Evolutionary conservation across 1,139 yeast genomes (phyloP).

Genomic region (Nakaseomyces kungkrabaensis): DNA sequence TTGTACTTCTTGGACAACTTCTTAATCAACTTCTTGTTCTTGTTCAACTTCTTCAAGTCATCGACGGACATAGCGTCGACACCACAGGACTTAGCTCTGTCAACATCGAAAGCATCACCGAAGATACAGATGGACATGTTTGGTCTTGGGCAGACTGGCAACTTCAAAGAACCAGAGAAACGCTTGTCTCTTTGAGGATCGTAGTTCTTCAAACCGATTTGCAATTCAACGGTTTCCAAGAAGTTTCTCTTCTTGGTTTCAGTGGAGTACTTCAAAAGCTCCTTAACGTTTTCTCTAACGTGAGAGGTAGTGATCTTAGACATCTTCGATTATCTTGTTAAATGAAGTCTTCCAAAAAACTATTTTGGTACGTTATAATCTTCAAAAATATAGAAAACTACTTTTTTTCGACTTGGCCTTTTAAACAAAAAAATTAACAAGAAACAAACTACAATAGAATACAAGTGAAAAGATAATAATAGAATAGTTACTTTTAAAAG

Average conservation of each 20-base stretch:
- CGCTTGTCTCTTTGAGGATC: constrained; percentile 99
- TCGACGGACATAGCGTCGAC: constrained; percentile 99
- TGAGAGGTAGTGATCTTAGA: constrained; percentile 88
- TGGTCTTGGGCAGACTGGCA: constrained; percentile 99
- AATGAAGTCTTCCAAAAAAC: constrained; percentile 54
- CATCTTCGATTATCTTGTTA: constrained; percentile 41
- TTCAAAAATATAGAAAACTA: constrained; percentile 1
- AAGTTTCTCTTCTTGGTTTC: constrained; percentile 99
- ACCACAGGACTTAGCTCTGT: constrained; percentile 99
- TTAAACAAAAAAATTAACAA: neutral
- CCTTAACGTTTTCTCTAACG: constrained; percentile 95
- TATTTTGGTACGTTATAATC: constrained; percentile 2
- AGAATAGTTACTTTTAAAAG: no score
- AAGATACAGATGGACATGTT: constrained; percentile 99
- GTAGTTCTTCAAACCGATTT: constrained; percentile 99
- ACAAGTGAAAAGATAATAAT: no score
- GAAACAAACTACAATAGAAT: neutral
- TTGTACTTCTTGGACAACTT: constrained; percentile 99
- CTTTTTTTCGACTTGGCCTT: constrained; percentile 2
- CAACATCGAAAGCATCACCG: constrained; percentile 99
- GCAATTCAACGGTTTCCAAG: constrained; percentile 99
- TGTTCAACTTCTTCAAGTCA: constrained; percentile 99
- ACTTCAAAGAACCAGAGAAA: constrained; percentile 99
- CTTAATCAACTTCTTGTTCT: constrained; percentile 99
- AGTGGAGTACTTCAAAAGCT: constrained; percentile 80